Evolutionary conservation across 2,329 filamentous ascomycete genomes (phyloP).

Genomic region (Talaromyces marneffei): DNA sequence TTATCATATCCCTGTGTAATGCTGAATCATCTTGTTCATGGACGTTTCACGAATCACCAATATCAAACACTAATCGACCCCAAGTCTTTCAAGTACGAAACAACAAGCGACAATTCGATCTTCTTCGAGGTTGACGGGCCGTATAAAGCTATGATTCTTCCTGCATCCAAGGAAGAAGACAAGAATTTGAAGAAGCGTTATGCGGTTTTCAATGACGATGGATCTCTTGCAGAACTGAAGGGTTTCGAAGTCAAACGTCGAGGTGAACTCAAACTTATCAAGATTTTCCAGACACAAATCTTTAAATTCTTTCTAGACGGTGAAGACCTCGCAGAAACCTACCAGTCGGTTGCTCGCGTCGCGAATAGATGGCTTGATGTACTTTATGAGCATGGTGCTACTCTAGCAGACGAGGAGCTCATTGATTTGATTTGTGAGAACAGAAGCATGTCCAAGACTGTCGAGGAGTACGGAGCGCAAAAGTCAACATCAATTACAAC

Average conservation of each 20-base stretch:
- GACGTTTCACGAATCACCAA: slow-evolving; percentile 91
- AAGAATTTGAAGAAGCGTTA: slow-evolving; percentile 99
- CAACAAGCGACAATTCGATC: slow-evolving; percentile 96
- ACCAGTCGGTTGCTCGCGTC: slow-evolving; percentile 84
- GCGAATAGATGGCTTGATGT: slow-evolving; percentile 97
- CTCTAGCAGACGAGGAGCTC: slow-evolving; percentile 89
- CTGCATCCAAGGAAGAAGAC: slow-evolving; percentile 96
- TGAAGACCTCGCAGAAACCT: slow-evolving; percentile 78
- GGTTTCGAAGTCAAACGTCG: slow-evolving; percentile 96
- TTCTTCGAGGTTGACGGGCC: slow-evolving; percentile 99
- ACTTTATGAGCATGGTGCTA: slow-evolving; percentile 77
- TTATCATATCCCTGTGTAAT: slow-evolving; percentile 98
- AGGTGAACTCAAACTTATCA: slow-evolving; percentile 98
- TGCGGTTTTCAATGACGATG: slow-evolving; percentile 97
- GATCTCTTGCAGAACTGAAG: slow-evolving; percentile 89
- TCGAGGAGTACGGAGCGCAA: slow-evolving; percentile 91
- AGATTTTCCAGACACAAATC: slow-evolving; percentile 98
- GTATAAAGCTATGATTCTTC: slow-evolving; percentile 94
- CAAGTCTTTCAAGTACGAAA: slow-evolving; percentile 81
- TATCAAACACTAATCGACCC: slow-evolving; percentile 85
- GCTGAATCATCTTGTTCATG: slow-evolving; percentile 96
- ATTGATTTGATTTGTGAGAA: slow-evolving; percentile 99
- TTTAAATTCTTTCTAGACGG: slow-evolving; percentile 99
- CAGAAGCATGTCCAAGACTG: slow-evolving; percentile 92
- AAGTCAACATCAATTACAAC: slow-evolving; percentile 99